Conservation (phyloP, 2,329 filamentous ascomycete genomes). For the Berkeleyomyces basicola region DNA sequence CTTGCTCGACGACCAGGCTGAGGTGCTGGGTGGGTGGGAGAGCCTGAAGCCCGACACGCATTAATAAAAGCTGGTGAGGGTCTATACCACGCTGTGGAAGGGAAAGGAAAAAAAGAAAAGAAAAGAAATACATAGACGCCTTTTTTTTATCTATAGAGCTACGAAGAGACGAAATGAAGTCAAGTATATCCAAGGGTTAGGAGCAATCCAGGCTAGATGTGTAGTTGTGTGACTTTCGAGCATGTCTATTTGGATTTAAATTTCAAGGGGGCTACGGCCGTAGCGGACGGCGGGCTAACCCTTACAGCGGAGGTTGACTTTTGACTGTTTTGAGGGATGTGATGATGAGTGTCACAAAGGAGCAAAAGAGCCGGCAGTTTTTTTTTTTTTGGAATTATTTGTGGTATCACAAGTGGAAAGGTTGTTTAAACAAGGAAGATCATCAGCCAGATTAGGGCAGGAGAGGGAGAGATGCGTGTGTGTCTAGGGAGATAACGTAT, state of each 20-base stretch:
- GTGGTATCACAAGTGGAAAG: not conserved
- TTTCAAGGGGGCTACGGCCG: too few species aligned
- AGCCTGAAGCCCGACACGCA: slow-evolving; percentile 30
- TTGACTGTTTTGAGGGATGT: not conserved
- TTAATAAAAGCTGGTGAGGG: not conserved
- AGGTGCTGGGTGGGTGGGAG: slow-evolving; percentile 37
- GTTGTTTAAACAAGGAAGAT: not conserved
- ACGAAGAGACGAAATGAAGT: not conserved
- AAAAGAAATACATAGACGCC: not conserved
- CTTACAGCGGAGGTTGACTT: not conserved
- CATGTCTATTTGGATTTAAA: too few species aligned
- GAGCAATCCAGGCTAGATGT: too few species aligned
- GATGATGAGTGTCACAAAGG: not conserved
- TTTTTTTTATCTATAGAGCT: not conserved
- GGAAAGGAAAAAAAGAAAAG: not conserved
- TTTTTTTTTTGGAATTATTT: not conserved
- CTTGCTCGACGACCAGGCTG: slow-evolving; percentile 30
- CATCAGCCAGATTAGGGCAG: not conserved
- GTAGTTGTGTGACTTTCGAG: too few species aligned
- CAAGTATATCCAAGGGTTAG: not conserved
- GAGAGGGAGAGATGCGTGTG: not conserved
- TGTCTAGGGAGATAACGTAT: not conserved
- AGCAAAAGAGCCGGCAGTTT: slow-evolving; percentile 15
- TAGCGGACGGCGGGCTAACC: too few species aligned
- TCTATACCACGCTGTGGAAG: not conserved